These are phyloP conservation scores for Pseudisothecium myosuroides DNA, from an alignment of 225 moss, liverwort and hornwort species.

Conservation along the genomic window DNA sequence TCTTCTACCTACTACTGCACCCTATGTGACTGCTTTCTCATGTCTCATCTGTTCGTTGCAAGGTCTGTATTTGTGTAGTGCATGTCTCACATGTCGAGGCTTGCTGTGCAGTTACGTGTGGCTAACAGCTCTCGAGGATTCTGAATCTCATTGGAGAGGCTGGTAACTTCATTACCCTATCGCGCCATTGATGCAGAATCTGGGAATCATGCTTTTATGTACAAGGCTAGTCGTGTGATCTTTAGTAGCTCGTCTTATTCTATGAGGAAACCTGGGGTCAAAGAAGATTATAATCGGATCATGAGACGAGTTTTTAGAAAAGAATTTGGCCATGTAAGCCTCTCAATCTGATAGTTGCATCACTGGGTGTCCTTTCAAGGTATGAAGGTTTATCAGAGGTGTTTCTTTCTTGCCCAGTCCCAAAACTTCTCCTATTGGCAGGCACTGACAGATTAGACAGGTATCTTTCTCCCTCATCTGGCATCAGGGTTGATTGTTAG, in stretches of 20 bases:
- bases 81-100: neutral
- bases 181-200: neutral
- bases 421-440: constrained; percentile 89
- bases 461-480: constrained; percentile 16
- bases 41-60: neutral
- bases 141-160: constrained; percentile 94
- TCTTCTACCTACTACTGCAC: neutral
- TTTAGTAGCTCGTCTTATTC: neutral
- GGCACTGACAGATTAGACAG: constrained; percentile 98
- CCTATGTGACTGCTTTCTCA: neutral
- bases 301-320: neutral
- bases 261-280: neutral
- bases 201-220: neutral
- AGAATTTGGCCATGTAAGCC: neutral
- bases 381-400: constrained; percentile 93
- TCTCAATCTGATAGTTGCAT: constrained; percentile 4
- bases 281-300: neutral
- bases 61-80: neutral
- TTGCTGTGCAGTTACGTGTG: constrained; percentile 75
- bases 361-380: constrained; percentile 48
- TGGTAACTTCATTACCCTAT: constrained; percentile 43
- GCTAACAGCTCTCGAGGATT: constrained; percentile 77
- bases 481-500: neutral
- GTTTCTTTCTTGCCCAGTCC: constrained; percentile 94
- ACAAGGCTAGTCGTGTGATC: neutral